A percentile compares a stretch with the other conserved stretches of the same genome.
phyloP scores from a whole-genome alignment of 352 stramenopile species.

The Pythium dissimile region DNA sequence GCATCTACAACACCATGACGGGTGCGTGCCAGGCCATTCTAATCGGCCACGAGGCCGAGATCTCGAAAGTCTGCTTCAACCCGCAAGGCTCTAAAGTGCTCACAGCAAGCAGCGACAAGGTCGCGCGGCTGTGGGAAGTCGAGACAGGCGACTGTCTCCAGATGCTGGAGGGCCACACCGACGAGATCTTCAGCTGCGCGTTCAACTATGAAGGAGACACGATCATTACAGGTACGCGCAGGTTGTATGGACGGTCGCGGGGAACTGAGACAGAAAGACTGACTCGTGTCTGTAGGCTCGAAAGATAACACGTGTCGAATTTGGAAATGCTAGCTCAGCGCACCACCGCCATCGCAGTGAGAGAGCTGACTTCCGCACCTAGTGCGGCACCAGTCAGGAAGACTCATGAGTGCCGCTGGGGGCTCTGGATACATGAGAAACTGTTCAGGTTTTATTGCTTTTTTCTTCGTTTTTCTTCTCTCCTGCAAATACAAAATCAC shows the following conservation, averaged over 20 bases:
- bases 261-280: not conserved
- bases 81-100: constrained; percentile 93
- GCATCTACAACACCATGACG: constrained; percentile 97
- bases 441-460: no score
- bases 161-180: constrained; percentile 95
- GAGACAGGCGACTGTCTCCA: constrained; percentile 93
- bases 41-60: constrained; percentile 94
- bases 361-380: no score
- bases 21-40: constrained; percentile 92
- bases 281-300: constrained; percentile 33
- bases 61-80: constrained; percentile 95
- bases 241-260: not conserved
- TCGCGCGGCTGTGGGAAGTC: constrained; percentile 91
- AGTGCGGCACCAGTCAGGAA: no score
- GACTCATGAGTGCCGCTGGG: no score
- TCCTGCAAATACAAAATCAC: not conserved
- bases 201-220: constrained; percentile 97
- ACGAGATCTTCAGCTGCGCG: constrained; percentile 96
- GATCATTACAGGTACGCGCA: constrained; percentile 92
- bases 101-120: constrained; percentile 93
- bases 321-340: constrained; percentile 57
- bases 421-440: no score
- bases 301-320: constrained; percentile 87
- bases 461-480: not conserved
- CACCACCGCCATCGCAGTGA: no score